Conservation (phyloP, 352 stramenopile species). For the Globisporangium acanthophoron region DNA sequence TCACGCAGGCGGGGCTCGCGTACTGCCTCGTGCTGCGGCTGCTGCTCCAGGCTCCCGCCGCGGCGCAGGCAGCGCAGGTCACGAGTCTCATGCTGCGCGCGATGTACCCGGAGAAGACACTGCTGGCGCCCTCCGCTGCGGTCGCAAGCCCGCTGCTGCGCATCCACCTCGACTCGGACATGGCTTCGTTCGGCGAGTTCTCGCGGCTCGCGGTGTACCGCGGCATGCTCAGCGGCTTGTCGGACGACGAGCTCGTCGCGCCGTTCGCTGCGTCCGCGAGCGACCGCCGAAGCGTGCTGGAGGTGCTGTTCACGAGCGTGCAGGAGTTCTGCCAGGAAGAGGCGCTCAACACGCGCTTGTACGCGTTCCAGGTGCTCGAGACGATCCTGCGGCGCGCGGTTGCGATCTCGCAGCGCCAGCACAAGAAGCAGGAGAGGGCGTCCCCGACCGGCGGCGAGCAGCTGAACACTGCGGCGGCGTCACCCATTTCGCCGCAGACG, state of each 20-base stretch:
- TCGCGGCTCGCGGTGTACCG: conserved; percentile 61
- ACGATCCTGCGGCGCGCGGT: conserved; percentile 64
- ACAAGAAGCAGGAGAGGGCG: conserved; percentile 4
- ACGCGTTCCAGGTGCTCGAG: conserved; percentile 80
- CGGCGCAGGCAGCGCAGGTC: background rate
- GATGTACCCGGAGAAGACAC: conserved; percentile 26
- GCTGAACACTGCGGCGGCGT: background rate
- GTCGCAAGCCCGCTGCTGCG: conserved; percentile 3
- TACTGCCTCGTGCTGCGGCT: conserved; percentile 65
- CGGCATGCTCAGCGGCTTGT: conserved; percentile 62
- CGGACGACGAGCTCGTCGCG: conserved; percentile 40
- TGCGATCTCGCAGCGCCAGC: conserved; percentile 34
- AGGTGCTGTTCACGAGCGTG: conserved; percentile 50
- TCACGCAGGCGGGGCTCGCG: conserved; percentile 66
- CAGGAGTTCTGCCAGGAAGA: conserved; percentile 52
- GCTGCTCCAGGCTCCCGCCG: conserved; percentile 28
- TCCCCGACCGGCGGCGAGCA: no score
- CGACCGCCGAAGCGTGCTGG: conserved; percentile 26
- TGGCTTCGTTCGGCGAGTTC: conserved; percentile 38
- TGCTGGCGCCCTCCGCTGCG: background rate
- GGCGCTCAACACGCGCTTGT: conserved; percentile 62
- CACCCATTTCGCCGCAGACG: conserved; percentile 23
- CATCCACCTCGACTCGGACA: conserved; percentile 36
- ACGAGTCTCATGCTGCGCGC: conserved; percentile 34
- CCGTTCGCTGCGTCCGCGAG: conserved; percentile 5